Evolutionary conservation across 2,329 filamentous ascomycete genomes (phyloP).

Genomic region (Xenoacremonium recifei): DNA sequence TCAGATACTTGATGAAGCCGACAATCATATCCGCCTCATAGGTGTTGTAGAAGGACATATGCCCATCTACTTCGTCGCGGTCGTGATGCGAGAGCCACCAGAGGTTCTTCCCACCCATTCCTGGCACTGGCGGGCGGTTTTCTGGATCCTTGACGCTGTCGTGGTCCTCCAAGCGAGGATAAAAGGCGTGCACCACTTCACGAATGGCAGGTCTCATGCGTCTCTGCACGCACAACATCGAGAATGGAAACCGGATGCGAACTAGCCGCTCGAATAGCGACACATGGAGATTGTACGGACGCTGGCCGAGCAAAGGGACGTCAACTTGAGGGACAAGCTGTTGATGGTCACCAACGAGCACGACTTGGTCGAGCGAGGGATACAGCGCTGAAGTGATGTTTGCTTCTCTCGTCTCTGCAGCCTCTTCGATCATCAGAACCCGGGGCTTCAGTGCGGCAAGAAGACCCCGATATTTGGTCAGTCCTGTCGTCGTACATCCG

Average conservation of each 20-base stretch:
- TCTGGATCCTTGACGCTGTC: conserved; percentile 32
- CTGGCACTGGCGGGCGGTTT: conserved; percentile 40
- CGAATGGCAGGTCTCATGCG: conserved; percentile 50
- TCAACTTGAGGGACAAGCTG: conserved; percentile 72
- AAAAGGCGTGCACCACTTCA: conserved; percentile 46
- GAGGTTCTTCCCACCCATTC: conserved; percentile 40
- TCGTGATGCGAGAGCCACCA: conserved; percentile 52
- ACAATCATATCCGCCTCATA: conserved; percentile 76
- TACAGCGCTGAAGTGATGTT: conserved; percentile 53
- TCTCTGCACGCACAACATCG: conserved; percentile 66
- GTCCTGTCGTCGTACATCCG: conserved; percentile 71
- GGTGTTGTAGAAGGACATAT: conserved; percentile 66
- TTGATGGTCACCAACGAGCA: conserved; percentile 74
- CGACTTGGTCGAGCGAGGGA: conserved; percentile 50
- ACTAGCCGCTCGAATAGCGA: conserved; percentile 81
- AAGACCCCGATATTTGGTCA: conserved; percentile 76
- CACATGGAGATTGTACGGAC: conserved; percentile 66
- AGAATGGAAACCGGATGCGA: conserved; percentile 61
- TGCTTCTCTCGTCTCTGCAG: conserved; percentile 72
- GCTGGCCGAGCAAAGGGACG: conserved; percentile 53
- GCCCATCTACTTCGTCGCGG: conserved; percentile 61
- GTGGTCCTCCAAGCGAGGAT: conserved; percentile 45
- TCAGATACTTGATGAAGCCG: conserved; percentile 68
- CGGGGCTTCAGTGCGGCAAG: conserved; percentile 64
- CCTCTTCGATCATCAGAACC: conserved; percentile 75